A percentile compares a stretch with the other conserved stretches of the same genome.
Conservation (phyloP, 2,329 filamentous ascomycete species). For the Aspergillus fischeri region DNA sequence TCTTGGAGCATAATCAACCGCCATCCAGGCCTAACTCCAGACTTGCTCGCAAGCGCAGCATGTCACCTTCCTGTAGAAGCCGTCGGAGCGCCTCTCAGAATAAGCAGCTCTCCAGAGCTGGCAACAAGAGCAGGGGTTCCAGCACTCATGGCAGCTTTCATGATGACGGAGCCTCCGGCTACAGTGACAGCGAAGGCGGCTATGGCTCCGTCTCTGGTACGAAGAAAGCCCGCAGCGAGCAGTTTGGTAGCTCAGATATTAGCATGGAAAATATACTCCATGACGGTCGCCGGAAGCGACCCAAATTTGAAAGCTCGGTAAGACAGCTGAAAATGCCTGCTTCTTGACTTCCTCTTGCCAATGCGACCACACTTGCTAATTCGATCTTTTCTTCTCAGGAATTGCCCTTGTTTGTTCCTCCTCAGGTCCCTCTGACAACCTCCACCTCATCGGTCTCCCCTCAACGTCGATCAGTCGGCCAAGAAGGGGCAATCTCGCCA, state of each 20-base stretch:
- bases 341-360: slow-evolving; percentile 21
- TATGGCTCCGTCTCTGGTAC: slow-evolving; percentile 67
- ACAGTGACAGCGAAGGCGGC: slow-evolving; percentile 83
- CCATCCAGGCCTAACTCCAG: slow-evolving; percentile 66
- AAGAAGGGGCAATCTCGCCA: slow-evolving; percentile 62
- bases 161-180: slow-evolving; percentile 70
- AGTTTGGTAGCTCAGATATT: slow-evolving; percentile 91
- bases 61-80: slow-evolving; percentile 67
- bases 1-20: slow-evolving; percentile 56
- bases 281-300: slow-evolving; percentile 88
- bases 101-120: slow-evolving; percentile 64
- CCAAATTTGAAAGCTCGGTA: slow-evolving; percentile 96
- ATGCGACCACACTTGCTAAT: slow-evolving; percentile 1
- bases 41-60: slow-evolving; percentile 70
- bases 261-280: slow-evolving; percentile 98
- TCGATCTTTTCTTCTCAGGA: slow-evolving; percentile 57
- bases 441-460: slow-evolving; percentile 97
- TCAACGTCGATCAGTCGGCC: slow-evolving; percentile 73
- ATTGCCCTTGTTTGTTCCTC: slow-evolving; percentile 88
- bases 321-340: slow-evolving; percentile 38
- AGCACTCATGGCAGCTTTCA: slow-evolving; percentile 55
- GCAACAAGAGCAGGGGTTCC: slow-evolving; percentile 63
- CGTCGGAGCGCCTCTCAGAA: slow-evolving; percentile 75
- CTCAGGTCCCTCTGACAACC: slow-evolving; percentile 87
- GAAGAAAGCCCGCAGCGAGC: slow-evolving; percentile 73